These are phyloP conservation scores for Violaceomyces palustris DNA, from an alignment of 1,284 basidiomycete genomes.

Conservation along the genomic window DNA sequence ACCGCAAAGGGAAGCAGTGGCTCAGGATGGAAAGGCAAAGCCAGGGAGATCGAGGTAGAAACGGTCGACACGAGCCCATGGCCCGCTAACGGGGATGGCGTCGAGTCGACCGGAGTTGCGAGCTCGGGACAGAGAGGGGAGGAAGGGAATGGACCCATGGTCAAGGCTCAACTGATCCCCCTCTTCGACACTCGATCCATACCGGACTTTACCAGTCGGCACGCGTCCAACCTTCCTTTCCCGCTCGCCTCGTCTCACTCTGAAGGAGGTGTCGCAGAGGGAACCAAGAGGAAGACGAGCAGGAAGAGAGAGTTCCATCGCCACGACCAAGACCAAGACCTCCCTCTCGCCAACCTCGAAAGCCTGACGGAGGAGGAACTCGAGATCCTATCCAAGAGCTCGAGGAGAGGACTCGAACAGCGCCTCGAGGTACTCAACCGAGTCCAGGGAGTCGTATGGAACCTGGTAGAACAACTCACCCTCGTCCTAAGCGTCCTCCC, in stretches of 20 bases:
- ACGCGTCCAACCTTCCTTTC: conserved; percentile 30
- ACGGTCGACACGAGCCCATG: no score
- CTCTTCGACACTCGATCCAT: conserved; percentile 31
- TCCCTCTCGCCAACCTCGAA: conserved; percentile 4
- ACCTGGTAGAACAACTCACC: conserved; percentile 71
- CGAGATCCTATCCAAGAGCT: conserved; percentile 36
- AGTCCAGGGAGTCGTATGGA: conserved; percentile 65
- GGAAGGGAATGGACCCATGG: no score
- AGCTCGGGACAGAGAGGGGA: conserved; percentile 9
- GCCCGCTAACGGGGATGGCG: no score
- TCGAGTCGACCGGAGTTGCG: conserved; percentile 16
- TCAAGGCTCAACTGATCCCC: conserved; percentile 34
- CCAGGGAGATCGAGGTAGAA: no score
- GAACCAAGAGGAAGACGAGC: no score
- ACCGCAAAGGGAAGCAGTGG: no score
- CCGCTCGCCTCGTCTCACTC: conserved; percentile 10
- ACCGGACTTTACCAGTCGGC: conserved; percentile 27
- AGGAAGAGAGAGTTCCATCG: no score
- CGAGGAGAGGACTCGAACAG: conserved; percentile 75
- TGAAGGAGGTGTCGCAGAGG: no score
- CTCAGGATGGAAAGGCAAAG: no score
- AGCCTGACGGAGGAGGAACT: conserved; percentile 56
- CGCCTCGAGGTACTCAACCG: conserved; percentile 69
- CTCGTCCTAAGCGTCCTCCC: no score
- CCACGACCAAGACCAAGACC: background rate